Evolutionary conservation across 2,329 filamentous ascomycete genomes (phyloP).

Genomic region (Truncatella angustata): DNA sequence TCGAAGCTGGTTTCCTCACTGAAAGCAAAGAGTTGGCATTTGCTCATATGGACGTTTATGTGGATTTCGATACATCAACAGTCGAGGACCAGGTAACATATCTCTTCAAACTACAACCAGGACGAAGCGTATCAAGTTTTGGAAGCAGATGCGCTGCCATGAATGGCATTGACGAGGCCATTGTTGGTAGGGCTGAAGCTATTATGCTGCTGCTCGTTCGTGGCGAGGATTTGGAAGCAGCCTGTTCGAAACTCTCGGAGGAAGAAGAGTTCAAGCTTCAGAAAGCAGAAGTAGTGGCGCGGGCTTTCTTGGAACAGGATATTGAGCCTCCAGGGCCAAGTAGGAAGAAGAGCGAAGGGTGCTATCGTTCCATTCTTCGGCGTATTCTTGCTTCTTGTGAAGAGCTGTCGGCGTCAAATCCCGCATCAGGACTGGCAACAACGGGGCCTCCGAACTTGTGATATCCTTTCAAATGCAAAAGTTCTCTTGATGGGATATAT

Average conservation of each 20-base stretch:
- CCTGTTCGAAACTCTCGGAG: slow-evolving; percentile 66
- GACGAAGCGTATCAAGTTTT: slow-evolving; percentile 77
- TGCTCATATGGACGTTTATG: slow-evolving; percentile 69
- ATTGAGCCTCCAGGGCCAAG: slow-evolving; percentile 23
- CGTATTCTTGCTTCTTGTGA: slow-evolving; percentile 16
- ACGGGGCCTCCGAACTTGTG: too few species aligned
- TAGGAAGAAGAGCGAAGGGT: slow-evolving; percentile 9
- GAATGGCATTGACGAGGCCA: slow-evolving; percentile 72
- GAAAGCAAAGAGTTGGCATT: slow-evolving; percentile 52
- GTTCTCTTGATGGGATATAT: too few species aligned
- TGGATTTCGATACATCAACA: slow-evolving; percentile 50
- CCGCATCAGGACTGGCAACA: too few species aligned
- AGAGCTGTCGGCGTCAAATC: slow-evolving; percentile 1
- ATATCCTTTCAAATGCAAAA: too few species aligned
- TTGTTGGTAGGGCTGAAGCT: slow-evolving; percentile 74
- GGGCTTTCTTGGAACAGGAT: slow-evolving; percentile 52
- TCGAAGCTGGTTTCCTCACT: slow-evolving; percentile 59
- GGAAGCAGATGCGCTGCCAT: slow-evolving; percentile 82
- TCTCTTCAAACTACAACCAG: slow-evolving; percentile 67
- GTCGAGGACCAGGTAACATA: slow-evolving; percentile 66
- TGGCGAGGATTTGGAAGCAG: slow-evolving; percentile 73
- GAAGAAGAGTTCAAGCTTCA: slow-evolving; percentile 66
- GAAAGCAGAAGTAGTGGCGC: slow-evolving; percentile 61
- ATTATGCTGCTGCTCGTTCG: slow-evolving; percentile 66
- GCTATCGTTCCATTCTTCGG: slow-evolving; percentile 25